phyloP scores from a whole-genome alignment of 2,329 filamentous ascomycete species.

The Cryphonectria naterciae region DNA sequence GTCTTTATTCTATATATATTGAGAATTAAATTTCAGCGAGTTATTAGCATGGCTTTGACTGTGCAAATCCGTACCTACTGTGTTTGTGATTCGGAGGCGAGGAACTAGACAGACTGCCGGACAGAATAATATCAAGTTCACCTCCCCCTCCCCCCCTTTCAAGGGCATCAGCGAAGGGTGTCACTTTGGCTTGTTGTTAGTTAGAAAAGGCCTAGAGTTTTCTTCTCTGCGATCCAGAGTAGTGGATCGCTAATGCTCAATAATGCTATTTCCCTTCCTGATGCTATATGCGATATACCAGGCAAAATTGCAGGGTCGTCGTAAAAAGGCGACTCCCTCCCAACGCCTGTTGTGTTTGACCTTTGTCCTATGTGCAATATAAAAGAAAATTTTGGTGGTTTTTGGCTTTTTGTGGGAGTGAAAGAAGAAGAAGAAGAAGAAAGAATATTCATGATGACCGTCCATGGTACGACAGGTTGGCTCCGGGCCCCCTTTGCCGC shows the following conservation, averaged over 20 bases:
- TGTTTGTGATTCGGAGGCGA: not conserved
- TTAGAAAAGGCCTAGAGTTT: not conserved
- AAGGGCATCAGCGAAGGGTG: not conserved
- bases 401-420: not conserved
- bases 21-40: not conserved
- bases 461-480: constrained; percentile 13
- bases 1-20: not conserved
- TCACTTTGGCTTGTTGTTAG: not conserved
- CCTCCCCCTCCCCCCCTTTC: too few relatives aligned
- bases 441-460: not conserved
- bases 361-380: not conserved
- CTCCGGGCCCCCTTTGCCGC: constrained; percentile 14
- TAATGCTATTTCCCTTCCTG: not conserved
- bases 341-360: not conserved
- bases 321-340: not conserved
- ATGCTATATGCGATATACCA: constrained; percentile 1
- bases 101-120: not conserved
- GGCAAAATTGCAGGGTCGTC: not conserved
- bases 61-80: not conserved
- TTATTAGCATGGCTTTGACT: not conserved
- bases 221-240: not conserved
- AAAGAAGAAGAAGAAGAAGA: not conserved
- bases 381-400: not conserved
- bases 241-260: not conserved
- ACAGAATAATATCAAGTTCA: not conserved